Percentiles rank a stretch among this genome's conserved stretches.
phyloP scores from a whole-genome alignment of 768 basidiomycete genomes.

The Boletellus ananas region DNA sequence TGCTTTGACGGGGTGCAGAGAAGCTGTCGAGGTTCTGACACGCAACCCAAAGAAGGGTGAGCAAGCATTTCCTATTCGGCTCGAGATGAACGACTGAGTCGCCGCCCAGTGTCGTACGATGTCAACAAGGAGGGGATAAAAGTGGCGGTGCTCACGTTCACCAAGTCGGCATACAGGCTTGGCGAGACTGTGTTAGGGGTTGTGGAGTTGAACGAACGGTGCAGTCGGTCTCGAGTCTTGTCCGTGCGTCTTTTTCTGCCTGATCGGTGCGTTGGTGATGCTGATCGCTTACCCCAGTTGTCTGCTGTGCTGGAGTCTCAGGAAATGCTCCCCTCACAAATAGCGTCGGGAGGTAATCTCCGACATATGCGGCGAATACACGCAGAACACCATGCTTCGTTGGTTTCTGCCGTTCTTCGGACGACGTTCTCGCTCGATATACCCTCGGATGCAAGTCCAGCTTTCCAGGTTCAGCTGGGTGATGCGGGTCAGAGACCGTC shows the following conservation, averaged over 20 bases:
- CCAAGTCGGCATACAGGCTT: slow-evolving; percentile 85
- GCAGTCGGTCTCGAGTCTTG: slow-evolving; percentile 70
- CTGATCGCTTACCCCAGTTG: slow-evolving; percentile 45
- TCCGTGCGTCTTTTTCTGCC: slow-evolving; percentile 50
- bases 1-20: slow-evolving; percentile 55
- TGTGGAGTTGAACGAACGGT: slow-evolving; percentile 77
- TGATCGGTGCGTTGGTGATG: not conserved
- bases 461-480: slow-evolving; percentile 67
- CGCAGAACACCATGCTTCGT: slow-evolving; percentile 80
- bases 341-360: slow-evolving; percentile 45
- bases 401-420: slow-evolving; percentile 67
- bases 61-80: slow-evolving; percentile 14
- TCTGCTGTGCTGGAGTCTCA: slow-evolving; percentile 88
- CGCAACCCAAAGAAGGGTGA: slow-evolving; percentile 85
- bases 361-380: slow-evolving; percentile 69
- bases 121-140: slow-evolving; percentile 89
- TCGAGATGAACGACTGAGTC: not conserved
- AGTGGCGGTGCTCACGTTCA: slow-evolving; percentile 88
- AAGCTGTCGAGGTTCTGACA: slow-evolving; percentile 89
- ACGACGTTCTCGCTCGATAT: slow-evolving; percentile 90
- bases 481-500: slow-evolving; percentile 15
- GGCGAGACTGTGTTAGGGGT: slow-evolving; percentile 92
- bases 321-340: slow-evolving; percentile 69
- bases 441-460: slow-evolving; percentile 86
- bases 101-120: slow-evolving; percentile 79